A percentile compares a stretch with the other conserved stretches of the same genome.
Conservation (phyloP, 345 rosid species). For the Turnera subulata region DNA sequence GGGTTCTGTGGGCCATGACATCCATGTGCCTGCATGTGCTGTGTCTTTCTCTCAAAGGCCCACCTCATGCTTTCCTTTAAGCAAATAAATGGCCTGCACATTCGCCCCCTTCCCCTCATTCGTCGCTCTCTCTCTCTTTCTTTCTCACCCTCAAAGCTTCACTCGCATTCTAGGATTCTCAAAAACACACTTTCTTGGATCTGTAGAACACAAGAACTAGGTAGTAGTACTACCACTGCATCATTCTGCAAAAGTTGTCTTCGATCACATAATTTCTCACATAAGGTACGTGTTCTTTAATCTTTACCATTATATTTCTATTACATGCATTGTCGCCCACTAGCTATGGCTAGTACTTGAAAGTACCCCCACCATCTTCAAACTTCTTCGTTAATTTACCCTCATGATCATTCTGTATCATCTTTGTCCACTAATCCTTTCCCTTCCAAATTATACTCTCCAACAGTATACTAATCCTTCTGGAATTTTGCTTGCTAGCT, state of each 20-base stretch:
- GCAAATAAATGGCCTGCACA: constrained; percentile 52
- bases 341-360: no score
- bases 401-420: no score
- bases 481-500: no score
- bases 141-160: constrained; percentile 17
- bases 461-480: no score
- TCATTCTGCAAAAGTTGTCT: constrained; percentile 30
- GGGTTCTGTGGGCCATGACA: constrained; percentile 45
- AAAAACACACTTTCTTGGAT: constrained; percentile 34
- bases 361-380: background rate
- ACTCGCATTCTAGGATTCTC: constrained; percentile 15
- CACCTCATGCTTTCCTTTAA: constrained; percentile 49
- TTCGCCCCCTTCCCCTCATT: constrained; percentile 32
- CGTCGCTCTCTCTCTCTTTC: constrained; percentile 11
- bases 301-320: no score
- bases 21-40: constrained; percentile 99
- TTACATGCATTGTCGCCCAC: no score
- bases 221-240: no score
- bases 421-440: no score
- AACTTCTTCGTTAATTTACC: no score
- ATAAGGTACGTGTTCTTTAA: constrained; percentile 15
- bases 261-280: constrained; percentile 10
- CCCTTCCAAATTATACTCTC: no score
- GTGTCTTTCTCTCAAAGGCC: constrained; percentile 70
- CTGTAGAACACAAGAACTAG: constrained; percentile 18